Percentiles rank a stretch among this genome's conserved stretches.
Conservation (phyloP, 345 rosid genomes). For the Eucalyptus shirleyi region DNA sequence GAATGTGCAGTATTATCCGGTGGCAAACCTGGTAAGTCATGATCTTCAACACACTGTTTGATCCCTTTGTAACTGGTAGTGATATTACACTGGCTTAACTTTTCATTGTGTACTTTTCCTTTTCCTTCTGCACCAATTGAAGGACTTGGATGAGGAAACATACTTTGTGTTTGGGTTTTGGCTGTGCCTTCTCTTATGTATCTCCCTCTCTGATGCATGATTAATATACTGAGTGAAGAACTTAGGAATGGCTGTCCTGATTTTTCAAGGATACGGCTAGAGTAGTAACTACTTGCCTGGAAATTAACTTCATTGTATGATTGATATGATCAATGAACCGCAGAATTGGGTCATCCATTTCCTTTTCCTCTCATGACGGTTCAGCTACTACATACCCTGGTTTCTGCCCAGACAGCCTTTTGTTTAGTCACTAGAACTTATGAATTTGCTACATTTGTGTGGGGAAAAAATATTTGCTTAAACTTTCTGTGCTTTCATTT, state of each 20-base stretch:
- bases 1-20: no score
- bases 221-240: neutral
- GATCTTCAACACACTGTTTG: no score
- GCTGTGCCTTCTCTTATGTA: neutral
- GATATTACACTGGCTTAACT: no score
- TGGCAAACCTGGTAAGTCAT: no score
- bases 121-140: no score
- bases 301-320: neutral
- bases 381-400: neutral
- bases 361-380: neutral
- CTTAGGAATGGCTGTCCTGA: neutral
- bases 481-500: neutral
- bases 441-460: neutral
- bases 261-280: neutral
- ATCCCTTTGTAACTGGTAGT: no score
- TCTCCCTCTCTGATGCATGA: neutral
- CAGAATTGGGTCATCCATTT: neutral
- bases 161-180: neutral
- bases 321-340: neutral
- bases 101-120: no score
- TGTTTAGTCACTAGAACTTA: no score
- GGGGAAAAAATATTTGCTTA: neutral
- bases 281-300: neutral
- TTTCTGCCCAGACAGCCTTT: no score
- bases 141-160: no score